A percentile compares a stretch with the other conserved stretches of the same genome.
These are phyloP conservation scores for Oryza longistaminata DNA, from an alignment of 176 grass and related monocot species.

Conservation along the genomic window DNA sequence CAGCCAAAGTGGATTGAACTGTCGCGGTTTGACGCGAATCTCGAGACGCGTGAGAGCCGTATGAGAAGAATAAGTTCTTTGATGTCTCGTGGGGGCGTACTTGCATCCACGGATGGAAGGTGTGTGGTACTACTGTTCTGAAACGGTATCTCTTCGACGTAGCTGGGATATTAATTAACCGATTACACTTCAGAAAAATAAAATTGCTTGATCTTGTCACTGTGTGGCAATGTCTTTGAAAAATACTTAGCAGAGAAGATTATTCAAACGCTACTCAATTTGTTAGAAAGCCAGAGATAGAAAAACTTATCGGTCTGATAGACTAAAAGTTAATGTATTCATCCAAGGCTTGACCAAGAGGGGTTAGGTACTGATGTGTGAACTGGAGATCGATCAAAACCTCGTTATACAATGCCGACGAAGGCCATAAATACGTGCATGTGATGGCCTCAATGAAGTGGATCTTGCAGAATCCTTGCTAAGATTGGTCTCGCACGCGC, in stretches of 20 bases:
- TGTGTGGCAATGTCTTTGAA: constrained; percentile 15
- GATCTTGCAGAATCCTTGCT: background rate
- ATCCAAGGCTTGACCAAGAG: constrained; percentile 46
- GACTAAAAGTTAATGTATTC: constrained; percentile 41
- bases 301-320: constrained; percentile 32
- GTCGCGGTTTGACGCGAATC: constrained; percentile 37
- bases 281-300: constrained; percentile 27
- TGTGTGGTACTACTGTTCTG: background rate
- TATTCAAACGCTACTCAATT: background rate
- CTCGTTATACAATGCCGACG: constrained; percentile 42
- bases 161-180: background rate
- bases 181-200: background rate
- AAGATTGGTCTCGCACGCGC: background rate
- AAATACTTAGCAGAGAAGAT: background rate
- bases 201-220: constrained; percentile 23
- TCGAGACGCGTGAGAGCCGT: constrained; percentile 9
- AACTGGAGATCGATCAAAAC: background rate
- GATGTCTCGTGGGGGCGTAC: constrained; percentile 23
- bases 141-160: background rate
- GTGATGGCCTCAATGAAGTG: constrained; percentile 14
- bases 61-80: constrained; percentile 40
- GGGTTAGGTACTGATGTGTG: constrained; percentile 31
- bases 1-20: constrained; percentile 35
- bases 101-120: background rate
- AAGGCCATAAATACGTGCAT: constrained; percentile 42